Evolutionary conservation across 129 eudicot species (phyloP).

Genomic region (Saposhnikovia divaricata): DNA sequence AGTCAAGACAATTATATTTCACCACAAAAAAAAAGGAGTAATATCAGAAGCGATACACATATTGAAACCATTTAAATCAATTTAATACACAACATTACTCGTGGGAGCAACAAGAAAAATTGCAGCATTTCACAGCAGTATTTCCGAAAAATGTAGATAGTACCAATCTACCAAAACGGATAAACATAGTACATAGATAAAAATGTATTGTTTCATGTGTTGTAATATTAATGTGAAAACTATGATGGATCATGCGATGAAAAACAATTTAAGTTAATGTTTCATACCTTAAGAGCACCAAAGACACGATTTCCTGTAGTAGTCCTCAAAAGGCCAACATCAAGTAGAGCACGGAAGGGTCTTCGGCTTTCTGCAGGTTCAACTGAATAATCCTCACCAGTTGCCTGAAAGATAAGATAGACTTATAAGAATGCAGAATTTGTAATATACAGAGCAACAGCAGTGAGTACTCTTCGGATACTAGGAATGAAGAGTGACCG

Average conservation of each 20-base stretch:
- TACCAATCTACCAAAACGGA: no score
- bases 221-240: not conserved
- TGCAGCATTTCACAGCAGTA: not conserved
- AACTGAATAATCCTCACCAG: constrained; percentile 89
- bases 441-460: not conserved
- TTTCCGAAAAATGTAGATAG: no score
- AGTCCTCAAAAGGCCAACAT: constrained; percentile 86
- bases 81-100: not conserved
- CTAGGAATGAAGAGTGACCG: no score
- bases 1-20: not conserved
- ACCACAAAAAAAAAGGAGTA: not conserved
- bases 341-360: constrained; percentile 92
- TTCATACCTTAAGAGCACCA: constrained; percentile 85
- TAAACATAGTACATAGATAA: no score
- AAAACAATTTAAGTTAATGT: not conserved
- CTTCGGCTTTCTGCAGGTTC: constrained; percentile 90
- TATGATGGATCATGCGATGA: no score
- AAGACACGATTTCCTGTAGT: constrained; percentile 93
- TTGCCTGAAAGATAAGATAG: constrained; percentile 38
- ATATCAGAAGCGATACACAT: no score
- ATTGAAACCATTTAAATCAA: not conserved
- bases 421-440: not conserved
- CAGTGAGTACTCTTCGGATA: no score
- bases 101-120: not conserved
- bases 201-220: not conserved